phyloP scores from a whole-genome alignment of 2,329 filamentous ascomycete genomes.

The Penicillium sclerotiorum region DNA sequence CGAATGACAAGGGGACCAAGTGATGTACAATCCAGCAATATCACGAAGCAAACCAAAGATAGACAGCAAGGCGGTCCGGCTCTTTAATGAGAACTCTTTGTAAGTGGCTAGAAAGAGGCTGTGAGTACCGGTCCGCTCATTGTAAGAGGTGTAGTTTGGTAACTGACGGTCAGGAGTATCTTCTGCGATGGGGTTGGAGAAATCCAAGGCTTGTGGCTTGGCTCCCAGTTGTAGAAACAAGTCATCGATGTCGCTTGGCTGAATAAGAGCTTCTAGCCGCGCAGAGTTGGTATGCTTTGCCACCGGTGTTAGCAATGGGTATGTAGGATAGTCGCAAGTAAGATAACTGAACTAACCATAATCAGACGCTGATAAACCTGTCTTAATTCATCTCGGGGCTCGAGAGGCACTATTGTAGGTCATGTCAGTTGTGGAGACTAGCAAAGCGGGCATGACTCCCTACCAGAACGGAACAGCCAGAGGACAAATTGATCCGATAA shows the following conservation, averaged over 20 bases:
- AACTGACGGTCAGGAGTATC: conserved; percentile 28
- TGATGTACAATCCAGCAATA: conserved; percentile 33
- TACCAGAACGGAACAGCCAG: conserved; percentile 59
- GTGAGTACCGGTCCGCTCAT: conserved; percentile 8
- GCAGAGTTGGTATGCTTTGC: conserved; percentile 30
- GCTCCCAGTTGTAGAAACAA: conserved; percentile 65
- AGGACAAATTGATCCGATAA: conserved; percentile 66
- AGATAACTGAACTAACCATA: conserved; percentile 40
- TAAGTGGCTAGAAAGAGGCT: conserved; percentile 12
- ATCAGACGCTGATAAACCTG: conserved; percentile 63
- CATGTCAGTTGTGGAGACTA: too few relatives aligned
- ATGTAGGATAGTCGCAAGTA: conserved; percentile 7
- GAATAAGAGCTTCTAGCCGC: conserved; percentile 42
- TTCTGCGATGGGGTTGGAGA: conserved; percentile 31
- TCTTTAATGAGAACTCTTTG: conserved; percentile 16
- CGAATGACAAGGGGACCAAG: not conserved
- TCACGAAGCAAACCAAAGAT: conserved; percentile 37
- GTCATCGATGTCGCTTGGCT: conserved; percentile 42
- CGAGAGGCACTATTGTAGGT: conserved; percentile 56
- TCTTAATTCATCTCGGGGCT: conserved; percentile 59
- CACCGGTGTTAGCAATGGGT: conserved; percentile 18
- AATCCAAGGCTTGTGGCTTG: conserved; percentile 47
- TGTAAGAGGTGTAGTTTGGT: not conserved
- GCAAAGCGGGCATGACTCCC: too few relatives aligned
- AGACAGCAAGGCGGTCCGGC: conserved; percentile 33